These are phyloP conservation scores for Sedum album DNA, from an alignment of 164 flowering plant genomes.

Conservation along the genomic window DNA sequence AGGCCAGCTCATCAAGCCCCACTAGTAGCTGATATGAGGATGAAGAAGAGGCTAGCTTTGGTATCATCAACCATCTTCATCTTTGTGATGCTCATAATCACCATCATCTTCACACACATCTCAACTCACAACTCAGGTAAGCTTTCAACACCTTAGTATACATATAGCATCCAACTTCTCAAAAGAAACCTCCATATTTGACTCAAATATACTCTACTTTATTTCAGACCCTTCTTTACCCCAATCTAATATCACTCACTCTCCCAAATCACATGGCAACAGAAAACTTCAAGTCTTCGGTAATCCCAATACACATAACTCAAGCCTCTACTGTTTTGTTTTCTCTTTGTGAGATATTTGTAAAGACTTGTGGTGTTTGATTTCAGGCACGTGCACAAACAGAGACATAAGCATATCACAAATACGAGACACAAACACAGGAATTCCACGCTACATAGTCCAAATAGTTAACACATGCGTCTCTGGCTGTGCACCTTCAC, in stretches of 20 bases:
- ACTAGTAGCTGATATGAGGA: background rate
- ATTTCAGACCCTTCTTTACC: too few species aligned
- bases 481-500: constrained; percentile 41
- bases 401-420: constrained; percentile 62
- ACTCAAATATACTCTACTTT: too few species aligned
- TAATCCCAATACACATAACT: background rate
- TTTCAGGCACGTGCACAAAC: constrained; percentile 33
- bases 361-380: background rate
- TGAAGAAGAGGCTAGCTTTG: background rate
- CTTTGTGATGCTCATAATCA: background rate
- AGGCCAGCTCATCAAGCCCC: background rate
- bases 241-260: background rate
- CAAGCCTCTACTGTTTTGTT: background rate
- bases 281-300: constrained; percentile 5
- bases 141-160: too few species aligned
- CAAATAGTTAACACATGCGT: constrained; percentile 55
- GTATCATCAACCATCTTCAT: background rate
- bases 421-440: constrained; percentile 39
- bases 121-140: background rate
- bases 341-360: background rate
- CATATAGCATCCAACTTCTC: too few species aligned
- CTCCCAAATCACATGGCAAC: background rate
- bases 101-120: background rate
- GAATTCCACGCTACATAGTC: constrained; percentile 54
- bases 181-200: too few species aligned